A percentile compares a stretch with the other conserved stretches of the same genome.
Conservation (phyloP, 257 asterid species). For the Solanum etuberosum region DNA sequence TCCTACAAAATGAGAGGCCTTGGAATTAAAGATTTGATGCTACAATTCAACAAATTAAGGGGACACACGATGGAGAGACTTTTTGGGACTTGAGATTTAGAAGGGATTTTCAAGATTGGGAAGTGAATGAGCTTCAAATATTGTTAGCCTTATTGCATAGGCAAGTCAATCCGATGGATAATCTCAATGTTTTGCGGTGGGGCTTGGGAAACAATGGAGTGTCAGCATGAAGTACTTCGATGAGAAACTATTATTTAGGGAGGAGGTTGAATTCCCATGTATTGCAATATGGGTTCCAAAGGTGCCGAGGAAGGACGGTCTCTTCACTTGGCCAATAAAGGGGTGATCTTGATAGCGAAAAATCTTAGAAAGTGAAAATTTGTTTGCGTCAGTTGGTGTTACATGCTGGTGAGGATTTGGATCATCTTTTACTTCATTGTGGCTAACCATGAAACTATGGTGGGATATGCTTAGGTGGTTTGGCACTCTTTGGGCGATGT, state of each 20-base stretch:
- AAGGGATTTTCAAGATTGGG: not conserved
- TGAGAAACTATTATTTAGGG: not conserved
- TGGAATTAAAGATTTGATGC: not conserved
- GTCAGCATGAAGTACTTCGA: not conserved
- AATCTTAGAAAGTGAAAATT: not conserved
- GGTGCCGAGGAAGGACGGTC: not conserved
- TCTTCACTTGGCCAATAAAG: not conserved
- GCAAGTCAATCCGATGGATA: not conserved
- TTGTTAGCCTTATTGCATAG: not conserved
- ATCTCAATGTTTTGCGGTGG: not conserved
- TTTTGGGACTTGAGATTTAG: not conserved
- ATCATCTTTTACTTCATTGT: not conserved
- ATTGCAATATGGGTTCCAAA: not conserved
- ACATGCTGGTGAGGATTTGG: not conserved
- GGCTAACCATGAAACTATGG: not conserved
- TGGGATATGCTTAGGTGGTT: not conserved
- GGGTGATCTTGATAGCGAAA: not conserved
- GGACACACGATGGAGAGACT: not conserved
- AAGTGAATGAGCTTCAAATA: not conserved
- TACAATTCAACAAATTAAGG: not conserved
- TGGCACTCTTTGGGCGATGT: not conserved
- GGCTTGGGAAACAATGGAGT: not conserved
- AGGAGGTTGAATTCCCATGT: not conserved
- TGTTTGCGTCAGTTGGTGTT: not conserved
- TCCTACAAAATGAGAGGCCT: not conserved